These are phyloP conservation scores for Brassica hybrid DNA, from an alignment of 441 rosid genomes.

Conservation along the genomic window DNA sequence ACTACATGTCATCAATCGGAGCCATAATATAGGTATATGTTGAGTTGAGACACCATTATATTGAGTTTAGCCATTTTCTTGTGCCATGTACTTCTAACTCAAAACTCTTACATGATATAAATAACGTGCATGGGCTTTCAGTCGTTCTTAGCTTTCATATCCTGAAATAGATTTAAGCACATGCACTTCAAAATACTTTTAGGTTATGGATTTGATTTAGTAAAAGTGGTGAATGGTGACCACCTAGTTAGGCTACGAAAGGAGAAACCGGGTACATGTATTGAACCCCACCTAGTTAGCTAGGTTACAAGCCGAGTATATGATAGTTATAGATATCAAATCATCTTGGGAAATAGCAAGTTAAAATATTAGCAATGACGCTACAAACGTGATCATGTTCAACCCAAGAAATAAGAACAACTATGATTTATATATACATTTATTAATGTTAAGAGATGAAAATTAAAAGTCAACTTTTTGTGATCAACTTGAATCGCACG, in stretches of 20 bases:
- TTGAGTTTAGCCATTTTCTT: slow-evolving; percentile 2
- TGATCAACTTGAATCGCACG: slow-evolving; percentile 37
- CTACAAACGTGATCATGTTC: not conserved
- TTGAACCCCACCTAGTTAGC: not conserved
- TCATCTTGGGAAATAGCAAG: not conserved
- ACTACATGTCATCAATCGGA: no score
- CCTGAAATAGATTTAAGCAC: not conserved
- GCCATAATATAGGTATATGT: not conserved
- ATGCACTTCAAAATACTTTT: not conserved
- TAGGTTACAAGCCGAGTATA: not conserved
- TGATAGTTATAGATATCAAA: not conserved
- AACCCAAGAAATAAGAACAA: not conserved
- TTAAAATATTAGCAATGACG: not conserved
- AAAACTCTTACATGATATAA: not conserved
- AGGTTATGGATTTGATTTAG: not conserved
- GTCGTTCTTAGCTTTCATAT: not conserved
- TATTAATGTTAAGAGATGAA: not conserved
- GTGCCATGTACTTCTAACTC: not conserved
- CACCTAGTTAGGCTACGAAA: not conserved
- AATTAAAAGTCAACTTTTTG: slow-evolving; percentile 43
- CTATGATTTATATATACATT: not conserved
- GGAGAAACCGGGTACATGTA: not conserved
- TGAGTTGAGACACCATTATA: not conserved
- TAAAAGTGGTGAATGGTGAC: not conserved
- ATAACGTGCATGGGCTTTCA: not conserved